A percentile compares a stretch with the other conserved stretches of the same genome.
phyloP scores from a whole-genome alignment of 306 rosid genomes.

The Gastrolobium villosum region DNA sequence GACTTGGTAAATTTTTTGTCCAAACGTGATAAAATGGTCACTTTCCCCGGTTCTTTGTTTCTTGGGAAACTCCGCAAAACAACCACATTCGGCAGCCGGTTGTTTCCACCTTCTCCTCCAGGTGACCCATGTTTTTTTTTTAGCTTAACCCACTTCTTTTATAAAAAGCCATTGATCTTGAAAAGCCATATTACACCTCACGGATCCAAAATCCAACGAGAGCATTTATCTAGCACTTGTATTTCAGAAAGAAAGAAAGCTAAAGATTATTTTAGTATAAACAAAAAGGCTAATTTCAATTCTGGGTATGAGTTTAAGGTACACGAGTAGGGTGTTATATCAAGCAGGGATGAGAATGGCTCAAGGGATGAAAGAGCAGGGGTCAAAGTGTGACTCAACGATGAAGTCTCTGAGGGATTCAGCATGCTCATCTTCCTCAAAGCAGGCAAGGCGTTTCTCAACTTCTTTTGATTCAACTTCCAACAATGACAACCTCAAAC shows the following conservation, averaged over 20 bases:
- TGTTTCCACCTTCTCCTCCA: slow-evolving; percentile 40
- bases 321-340: slow-evolving; percentile 48
- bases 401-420: slow-evolving; percentile 61
- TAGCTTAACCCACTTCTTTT: background rate
- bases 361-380: slow-evolving; percentile 68
- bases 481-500: slow-evolving; percentile 51
- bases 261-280: slow-evolving; percentile 13
- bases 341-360: slow-evolving; percentile 49
- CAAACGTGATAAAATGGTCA: too few species aligned
- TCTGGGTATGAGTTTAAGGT: slow-evolving; percentile 69
- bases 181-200: background rate
- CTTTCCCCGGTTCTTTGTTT: background rate
- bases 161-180: background rate
- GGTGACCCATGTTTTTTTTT: slow-evolving; percentile 34
- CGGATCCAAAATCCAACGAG: background rate
- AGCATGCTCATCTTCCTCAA: slow-evolving; percentile 53
- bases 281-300: background rate
- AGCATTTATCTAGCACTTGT: background rate
- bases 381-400: slow-evolving; percentile 59
- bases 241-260: slow-evolving; percentile 6
- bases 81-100: slow-evolving; percentile 33
- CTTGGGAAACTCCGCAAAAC: background rate
- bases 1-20: too few species aligned
- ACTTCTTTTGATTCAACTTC: slow-evolving; percentile 40
- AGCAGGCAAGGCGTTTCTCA: slow-evolving; percentile 52